Evolutionary conservation across 805 yeast genomes (phyloP), one percentile per base, ranked within the genome.

Genomic region (Priceomyces castillae): DNA sequence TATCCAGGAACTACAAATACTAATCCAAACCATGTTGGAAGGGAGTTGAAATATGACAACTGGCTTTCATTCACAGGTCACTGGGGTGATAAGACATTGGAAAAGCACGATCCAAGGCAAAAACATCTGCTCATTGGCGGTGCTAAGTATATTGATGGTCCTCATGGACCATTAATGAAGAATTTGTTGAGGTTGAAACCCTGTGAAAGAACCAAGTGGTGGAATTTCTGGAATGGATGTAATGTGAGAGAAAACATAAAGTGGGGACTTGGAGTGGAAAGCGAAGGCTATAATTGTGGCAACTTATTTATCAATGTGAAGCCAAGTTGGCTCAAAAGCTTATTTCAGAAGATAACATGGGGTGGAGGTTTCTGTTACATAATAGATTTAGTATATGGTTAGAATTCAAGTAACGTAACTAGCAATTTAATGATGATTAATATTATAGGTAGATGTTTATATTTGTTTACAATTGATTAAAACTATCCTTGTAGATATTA

Each of bases 141-240:
- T 52, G 86, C 90, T 86, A 79, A 81, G 51, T 88, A 86, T 60
- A 90, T 94, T 40, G 90, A 86, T 55, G 99, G 99, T 0, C 99
- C 99, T 2, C 69, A 77, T 1, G 99, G 99, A 0, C 99, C 99
- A 1, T 62, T 94, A 41, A 71, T 74, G 43, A 92, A 92, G 64
- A 84, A 89, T 56, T 69, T 94, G 42, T 62, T 74, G 39, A 73
- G 99, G 34, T 61, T 67, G 1, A 75, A 80, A 12, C 82, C 94
- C 1, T 92, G 99, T 59, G 95, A 90, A 59, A 67, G 90, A 28
- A 73, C 80, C 48, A 90, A 88, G 60, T 89, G 97, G 97, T 92
- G 96, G 94, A 90, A 92, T 58, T 74, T 88, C 52, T 77, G 88
- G 80, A 75, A 79, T 44, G 84, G 89, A 2, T 92, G 99, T 65